These are phyloP conservation scores for Maudiozyma serrabonitensis DNA, from an alignment of 805 yeast genomes.

Conservation along the genomic window DNA sequence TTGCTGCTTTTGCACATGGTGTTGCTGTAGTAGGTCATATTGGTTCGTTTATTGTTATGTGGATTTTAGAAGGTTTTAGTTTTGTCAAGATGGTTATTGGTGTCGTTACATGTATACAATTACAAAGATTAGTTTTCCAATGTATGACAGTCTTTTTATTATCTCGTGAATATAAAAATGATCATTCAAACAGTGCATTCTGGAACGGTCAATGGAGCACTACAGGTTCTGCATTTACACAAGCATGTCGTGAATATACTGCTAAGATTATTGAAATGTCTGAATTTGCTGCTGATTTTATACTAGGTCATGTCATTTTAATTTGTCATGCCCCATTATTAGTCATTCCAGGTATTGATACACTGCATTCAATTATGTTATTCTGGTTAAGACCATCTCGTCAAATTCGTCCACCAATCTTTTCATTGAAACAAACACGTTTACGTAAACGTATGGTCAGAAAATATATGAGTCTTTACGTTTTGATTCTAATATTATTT, in stretches of 20 bases:
- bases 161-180: conserved; percentile 93
- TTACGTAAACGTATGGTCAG: conserved; percentile 95
- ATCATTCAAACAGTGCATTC: conserved; percentile 92
- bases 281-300: conserved; percentile 92
- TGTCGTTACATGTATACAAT: conserved; percentile 67
- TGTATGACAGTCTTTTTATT: conserved; percentile 64
- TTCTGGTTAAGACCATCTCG: conserved; percentile 97
- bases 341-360: conserved; percentile 78
- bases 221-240: conserved; percentile 84
- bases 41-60: conserved; percentile 83
- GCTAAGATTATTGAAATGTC: conserved; percentile 91
- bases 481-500: conserved; percentile 56
- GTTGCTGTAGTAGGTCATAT: conserved; percentile 80
- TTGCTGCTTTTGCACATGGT: conserved; percentile 95
- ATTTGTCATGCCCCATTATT: conserved; percentile 84
- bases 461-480: conserved; percentile 78
- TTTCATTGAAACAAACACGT: conserved; percentile 90
- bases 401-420: conserved; percentile 95
- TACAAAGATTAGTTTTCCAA: conserved; percentile 82
- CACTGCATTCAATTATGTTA: conserved; percentile 95
- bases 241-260: conserved; percentile 87
- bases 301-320: conserved; percentile 80
- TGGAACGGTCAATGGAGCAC: conserved; percentile 99
- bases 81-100: conserved; percentile 84
- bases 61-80: conserved; percentile 91